Percentiles rank a stretch among this genome's conserved stretches.
Evolutionary conservation across 1,284 basidiomycete species (phyloP).

Genomic region (Leccinum insolens): DNA sequence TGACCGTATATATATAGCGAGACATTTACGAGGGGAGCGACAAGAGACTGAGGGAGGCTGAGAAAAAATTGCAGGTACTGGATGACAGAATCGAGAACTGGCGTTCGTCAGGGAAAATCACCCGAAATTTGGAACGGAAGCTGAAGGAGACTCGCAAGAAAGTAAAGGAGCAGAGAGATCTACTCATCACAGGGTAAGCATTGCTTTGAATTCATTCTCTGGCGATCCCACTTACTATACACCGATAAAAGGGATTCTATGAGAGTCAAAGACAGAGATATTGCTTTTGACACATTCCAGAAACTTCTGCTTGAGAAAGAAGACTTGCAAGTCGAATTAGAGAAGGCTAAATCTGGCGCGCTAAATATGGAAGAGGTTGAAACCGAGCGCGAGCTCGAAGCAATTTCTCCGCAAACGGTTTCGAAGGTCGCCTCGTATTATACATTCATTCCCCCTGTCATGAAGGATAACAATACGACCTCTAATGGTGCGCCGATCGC

Average conservation of each 20-base stretch:
- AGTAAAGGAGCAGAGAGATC: neutral
- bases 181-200: neutral
- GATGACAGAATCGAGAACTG: neutral
- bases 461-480: neutral
- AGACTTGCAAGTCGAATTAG: neutral
- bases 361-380: neutral
- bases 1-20: neutral
- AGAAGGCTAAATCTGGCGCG: neutral
- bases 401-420: neutral
- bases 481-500: neutral
- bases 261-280: neutral
- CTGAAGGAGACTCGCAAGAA: neutral
- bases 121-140: neutral
- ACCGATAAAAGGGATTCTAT: neutral
- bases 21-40: neutral
- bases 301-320: neutral
- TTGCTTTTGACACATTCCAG: neutral
- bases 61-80: neutral
- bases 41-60: neutral
- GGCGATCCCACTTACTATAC: neutral
- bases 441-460: neutral
- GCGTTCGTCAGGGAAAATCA: neutral
- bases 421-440: neutral
- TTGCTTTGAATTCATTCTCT: neutral
- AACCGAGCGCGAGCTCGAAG: neutral